These are phyloP conservation scores for Rhododendron henanense DNA, from an alignment of 148 eudicot genomes.

Conservation along the genomic window DNA sequence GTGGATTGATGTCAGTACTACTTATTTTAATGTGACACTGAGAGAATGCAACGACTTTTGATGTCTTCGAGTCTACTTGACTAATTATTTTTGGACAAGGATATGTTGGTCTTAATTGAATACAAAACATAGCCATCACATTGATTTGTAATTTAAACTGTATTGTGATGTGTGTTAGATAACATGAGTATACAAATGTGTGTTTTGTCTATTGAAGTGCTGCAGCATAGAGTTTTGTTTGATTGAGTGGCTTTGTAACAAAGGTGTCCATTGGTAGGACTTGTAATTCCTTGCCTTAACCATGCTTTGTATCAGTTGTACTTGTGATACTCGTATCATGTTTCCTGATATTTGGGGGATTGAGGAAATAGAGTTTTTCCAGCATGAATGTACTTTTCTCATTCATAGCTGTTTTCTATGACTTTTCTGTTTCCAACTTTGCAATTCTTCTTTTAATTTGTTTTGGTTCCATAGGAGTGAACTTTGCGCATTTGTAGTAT, in stretches of 20 bases:
- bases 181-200: too few relatives aligned
- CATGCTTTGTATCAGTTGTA: neutral
- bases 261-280: neutral
- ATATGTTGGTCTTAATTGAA: neutral
- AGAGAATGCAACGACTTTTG: neutral
- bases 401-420: neutral
- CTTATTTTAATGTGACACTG: neutral
- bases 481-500: neutral
- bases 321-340: neutral
- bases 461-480: neutral
- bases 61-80: neutral
- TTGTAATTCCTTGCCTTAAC: neutral
- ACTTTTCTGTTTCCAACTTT: neutral
- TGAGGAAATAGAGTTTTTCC: neutral
- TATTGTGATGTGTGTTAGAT: neutral
- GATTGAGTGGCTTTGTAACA: neutral
- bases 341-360: neutral
- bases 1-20: neutral
- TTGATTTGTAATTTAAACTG: neutral
- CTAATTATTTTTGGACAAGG: neutral
- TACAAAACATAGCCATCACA: neutral
- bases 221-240: neutral
- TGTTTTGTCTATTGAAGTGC: neutral
- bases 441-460: neutral
- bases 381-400: neutral